Evolutionary conservation across 768 basidiomycete species (phyloP), one percentile per base, ranked within the genome.

Genomic region (Mycena epipterygia): DNA sequence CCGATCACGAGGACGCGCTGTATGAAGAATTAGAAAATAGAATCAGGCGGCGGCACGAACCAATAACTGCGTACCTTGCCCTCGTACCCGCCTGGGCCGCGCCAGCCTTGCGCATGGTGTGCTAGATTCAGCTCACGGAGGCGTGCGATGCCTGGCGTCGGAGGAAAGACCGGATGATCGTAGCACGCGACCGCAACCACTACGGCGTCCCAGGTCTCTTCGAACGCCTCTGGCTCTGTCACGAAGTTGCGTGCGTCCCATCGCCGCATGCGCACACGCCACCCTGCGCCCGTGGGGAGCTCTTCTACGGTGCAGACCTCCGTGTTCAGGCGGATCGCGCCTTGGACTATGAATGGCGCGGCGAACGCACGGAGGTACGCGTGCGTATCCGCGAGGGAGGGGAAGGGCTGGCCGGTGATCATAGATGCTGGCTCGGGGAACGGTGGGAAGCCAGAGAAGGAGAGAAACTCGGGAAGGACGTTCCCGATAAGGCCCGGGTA

Each of bases 401-500:
- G 84, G 70, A 84, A 85, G 0, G 84, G 85, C 63, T 85, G 85
- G 25, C 79, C 71, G 0, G 79, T 74, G 2, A 41, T 27, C 1
- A 68, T 64, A 0, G 77, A 67, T 2, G 75, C 73, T 0, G 79
- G 74, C 29, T 78, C 75, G 5, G 84, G 82, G 61, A 85, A 86
- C 0, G 61, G 58, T 1, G 81, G 84, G 35, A 66, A 73, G 2
- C 69, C 75, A 0, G 84, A 83, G 73, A 82, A 84, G 12, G 81
- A 80, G 23, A 85, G 77, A 64, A 80, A 84, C 49, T 87, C 83
- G 0, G 88, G 84, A 3, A 87, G 79, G 65, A 88, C 84, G 62
- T 89, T 88, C 27, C 88, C 87, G 42, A 89, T 82, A 58, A 89
- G 74, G 7, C 78, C 83, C 23, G 81, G 82, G 64, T 89, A 89